These are phyloP conservation scores for Brassica nigra DNA, from an alignment of 345 rosid species.

Conservation along the genomic window DNA sequence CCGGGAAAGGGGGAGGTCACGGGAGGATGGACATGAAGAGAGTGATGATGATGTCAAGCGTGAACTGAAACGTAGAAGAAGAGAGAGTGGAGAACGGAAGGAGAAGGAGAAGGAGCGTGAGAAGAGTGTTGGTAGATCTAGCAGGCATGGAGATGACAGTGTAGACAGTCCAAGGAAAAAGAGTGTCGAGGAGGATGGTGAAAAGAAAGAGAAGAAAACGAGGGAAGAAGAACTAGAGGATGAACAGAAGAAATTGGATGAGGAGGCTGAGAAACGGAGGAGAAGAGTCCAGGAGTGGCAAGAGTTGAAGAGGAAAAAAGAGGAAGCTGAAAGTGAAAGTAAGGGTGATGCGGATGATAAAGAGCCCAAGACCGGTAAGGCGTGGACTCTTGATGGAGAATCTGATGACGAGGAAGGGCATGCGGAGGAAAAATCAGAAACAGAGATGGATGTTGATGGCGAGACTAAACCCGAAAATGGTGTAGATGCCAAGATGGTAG, in stretches of 20 bases:
- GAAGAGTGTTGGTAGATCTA: constrained; percentile 55
- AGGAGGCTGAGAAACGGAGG: constrained; percentile 86
- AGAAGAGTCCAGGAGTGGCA: constrained; percentile 99
- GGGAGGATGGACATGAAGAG: constrained; percentile 58
- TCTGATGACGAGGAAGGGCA: constrained; percentile 88
- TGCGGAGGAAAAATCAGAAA: constrained; percentile 44
- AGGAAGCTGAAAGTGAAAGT: constrained; percentile 73
- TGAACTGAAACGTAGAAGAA: constrained; percentile 60
- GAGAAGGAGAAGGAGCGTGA: constrained; percentile 62
- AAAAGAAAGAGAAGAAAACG: constrained; percentile 57
- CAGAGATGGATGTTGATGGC: constrained; percentile 63
- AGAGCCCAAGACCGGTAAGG: constrained; percentile 63
- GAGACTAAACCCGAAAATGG: constrained; percentile 43
- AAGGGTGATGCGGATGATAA: constrained; percentile 55
- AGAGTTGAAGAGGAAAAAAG: constrained; percentile 82
- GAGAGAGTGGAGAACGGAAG: constrained; percentile 59
- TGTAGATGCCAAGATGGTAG: constrained; percentile 58
- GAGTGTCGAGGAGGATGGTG: constrained; percentile 54
- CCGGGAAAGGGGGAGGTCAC: constrained; percentile 64
- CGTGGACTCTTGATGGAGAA: constrained; percentile 94
- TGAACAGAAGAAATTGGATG: constrained; percentile 77
- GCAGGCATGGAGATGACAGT: constrained; percentile 54
- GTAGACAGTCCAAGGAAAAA: constrained; percentile 62
- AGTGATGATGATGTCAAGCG: constrained; percentile 55
- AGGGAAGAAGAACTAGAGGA: constrained; percentile 85